Base-by-base conservation (phyloP, 2,329 filamentous ascomycete species). In the Arthrobotrys conoides region DNA sequence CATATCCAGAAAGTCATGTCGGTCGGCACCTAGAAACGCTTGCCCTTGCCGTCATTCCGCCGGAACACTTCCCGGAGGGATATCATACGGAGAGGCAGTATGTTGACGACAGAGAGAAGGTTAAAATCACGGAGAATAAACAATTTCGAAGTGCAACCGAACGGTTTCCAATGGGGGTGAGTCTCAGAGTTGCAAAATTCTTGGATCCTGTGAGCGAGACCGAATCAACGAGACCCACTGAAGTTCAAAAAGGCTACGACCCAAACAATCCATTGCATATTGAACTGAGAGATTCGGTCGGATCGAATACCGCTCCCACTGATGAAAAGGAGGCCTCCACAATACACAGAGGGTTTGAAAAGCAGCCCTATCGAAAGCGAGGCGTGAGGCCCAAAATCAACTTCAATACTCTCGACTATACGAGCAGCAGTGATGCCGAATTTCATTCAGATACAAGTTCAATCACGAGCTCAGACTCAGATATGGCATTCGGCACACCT, bases 401-500 rank as follows among this genome's bases (percentile, higher is more conserved):
- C 6, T 36, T 36, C 9, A 12, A 36, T 10, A 8, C n/a, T 20
- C 10, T 9, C 5, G 12, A 44, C 12, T 5, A n/a, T 16, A 16
- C 38, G 3, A 44, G 38, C 16, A 44, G 38, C 12, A 46, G 44
- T 12, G n/a, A 46, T 1, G 3, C n/a, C n/a, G 16, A 41, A 2
- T 14, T 10, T 12, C 2, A 41, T 16, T 41, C 12, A 12, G 16
- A 18, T 27, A 2, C 48, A 24, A 51, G 20, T 10, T 51, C 22
- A 14, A 51, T 1, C 6, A 24, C 48, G 48, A 5, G 16, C 9
- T 24, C 20, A 12, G 48, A 16, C 3, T 51, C 48, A 3, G 48
- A 51, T 51, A 51, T 24, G 48, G 48, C 20, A 16, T 51, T 51
- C 48, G 48, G 48, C 5, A 51, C 48, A 24, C 41, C 41, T 3